phyloP scores from a whole-genome alignment of 2,329 filamentous ascomycete genomes.

The Teratosphaeria destructans region DNA sequence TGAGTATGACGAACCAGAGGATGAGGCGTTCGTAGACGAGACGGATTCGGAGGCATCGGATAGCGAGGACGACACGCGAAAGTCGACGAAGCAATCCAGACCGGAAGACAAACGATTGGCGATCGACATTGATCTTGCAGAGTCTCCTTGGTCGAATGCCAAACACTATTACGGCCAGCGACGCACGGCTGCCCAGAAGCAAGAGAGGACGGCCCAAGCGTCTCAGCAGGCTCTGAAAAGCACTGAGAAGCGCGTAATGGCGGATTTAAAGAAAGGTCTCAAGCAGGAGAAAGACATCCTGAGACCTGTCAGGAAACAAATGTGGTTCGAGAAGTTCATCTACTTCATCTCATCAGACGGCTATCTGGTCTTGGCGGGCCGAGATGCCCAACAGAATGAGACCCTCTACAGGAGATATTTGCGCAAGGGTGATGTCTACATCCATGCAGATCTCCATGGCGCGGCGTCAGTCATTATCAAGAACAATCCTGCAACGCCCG shows the following conservation, averaged over 20 bases:
- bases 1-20: constrained; percentile 56
- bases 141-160: constrained; percentile 83
- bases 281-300: constrained; percentile 88
- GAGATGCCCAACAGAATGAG: constrained; percentile 82
- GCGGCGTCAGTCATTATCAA: constrained; percentile 82
- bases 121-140: constrained; percentile 73
- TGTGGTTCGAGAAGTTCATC: constrained; percentile 96
- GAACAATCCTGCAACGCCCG: constrained; percentile 65
- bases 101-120: constrained; percentile 42
- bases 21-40: constrained; percentile 48
- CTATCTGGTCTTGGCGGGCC: constrained; percentile 78
- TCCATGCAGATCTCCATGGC: constrained; percentile 79
- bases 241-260: constrained; percentile 76
- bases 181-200: constrained; percentile 71
- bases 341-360: constrained; percentile 96
- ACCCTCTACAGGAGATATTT: constrained; percentile 81
- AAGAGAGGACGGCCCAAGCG: constrained; percentile 74
- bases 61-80: constrained; percentile 40
- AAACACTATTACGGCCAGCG: constrained; percentile 86
- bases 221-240: constrained; percentile 77
- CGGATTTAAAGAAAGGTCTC: constrained; percentile 74
- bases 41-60: constrained; percentile 57
- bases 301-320: constrained; percentile 67
- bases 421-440: constrained; percentile 80
- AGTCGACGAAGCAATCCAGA: constrained; percentile 18